Percentiles rank a stretch among this genome's conserved stretches.
These are phyloP conservation scores for Didymellaceae sp. DNA, from an alignment of 2,329 filamentous ascomycete genomes.

Conservation along the genomic window DNA sequence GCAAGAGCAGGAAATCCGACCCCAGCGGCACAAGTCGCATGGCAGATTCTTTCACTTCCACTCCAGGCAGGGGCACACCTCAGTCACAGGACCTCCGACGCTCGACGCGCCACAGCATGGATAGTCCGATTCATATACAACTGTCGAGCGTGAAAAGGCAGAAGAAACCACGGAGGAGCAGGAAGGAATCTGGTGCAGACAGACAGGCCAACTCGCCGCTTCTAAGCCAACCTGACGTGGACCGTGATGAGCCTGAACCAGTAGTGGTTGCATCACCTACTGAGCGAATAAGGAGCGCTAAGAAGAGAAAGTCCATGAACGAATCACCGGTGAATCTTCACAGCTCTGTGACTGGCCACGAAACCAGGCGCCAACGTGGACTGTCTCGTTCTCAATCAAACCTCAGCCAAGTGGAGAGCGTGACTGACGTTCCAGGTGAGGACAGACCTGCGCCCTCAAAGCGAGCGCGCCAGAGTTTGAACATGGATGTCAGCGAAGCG, in stretches of 20 bases:
- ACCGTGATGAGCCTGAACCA: background rate
- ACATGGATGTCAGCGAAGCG: constrained; percentile 42
- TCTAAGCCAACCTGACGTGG: constrained; percentile 41
- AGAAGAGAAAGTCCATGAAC: constrained; percentile 31
- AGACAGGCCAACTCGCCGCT: constrained; percentile 43
- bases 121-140: constrained; percentile 25
- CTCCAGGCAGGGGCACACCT: constrained; percentile 26
- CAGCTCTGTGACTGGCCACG: constrained; percentile 11
- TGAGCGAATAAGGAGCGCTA: constrained; percentile 9
- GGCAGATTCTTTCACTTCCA: constrained; percentile 46
- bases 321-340: constrained; percentile 8
- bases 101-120: constrained; percentile 36
- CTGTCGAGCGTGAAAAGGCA: constrained; percentile 33
- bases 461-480: constrained; percentile 27
- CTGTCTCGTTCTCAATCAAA: constrained; percentile 38
- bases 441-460: constrained; percentile 40
- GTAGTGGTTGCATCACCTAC: constrained; percentile 3
- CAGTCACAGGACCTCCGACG: constrained; percentile 29
- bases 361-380: constrained; percentile 32
- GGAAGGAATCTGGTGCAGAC: constrained; percentile 6
- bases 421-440: constrained; percentile 28
- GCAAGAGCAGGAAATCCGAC: constrained; percentile 16
- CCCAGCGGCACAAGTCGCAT: constrained; percentile 42
- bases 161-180: constrained; percentile 28
- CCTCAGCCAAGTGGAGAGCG: constrained; percentile 39